Percentiles rank a stretch among this genome's conserved stretches.
Evolutionary conservation across 2,329 filamentous ascomycete genomes (phyloP).

Genomic region (Chaetomium sp.): DNA sequence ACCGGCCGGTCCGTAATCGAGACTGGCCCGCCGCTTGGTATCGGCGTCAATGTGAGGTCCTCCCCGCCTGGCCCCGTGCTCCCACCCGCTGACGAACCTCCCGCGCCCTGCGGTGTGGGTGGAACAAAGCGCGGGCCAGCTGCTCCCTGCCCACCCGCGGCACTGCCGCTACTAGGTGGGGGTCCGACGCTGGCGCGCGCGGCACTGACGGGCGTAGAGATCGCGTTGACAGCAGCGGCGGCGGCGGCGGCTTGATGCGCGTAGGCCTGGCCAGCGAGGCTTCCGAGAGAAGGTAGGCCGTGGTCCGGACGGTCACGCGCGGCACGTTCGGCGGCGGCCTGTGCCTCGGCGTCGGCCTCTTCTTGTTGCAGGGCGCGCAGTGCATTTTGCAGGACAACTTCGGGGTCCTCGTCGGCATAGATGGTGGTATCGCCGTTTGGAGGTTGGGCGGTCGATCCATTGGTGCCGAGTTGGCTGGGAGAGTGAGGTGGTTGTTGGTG

Average conservation of each 20-base stretch:
- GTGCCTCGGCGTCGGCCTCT: conserved; percentile 52
- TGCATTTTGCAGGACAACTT: conserved; percentile 53
- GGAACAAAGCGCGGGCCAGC: conserved; percentile 14
- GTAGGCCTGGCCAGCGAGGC: conserved; percentile 22
- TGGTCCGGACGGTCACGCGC: conserved; percentile 45
- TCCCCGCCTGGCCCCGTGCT: conserved; percentile 16
- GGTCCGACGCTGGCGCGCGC: conserved; percentile 13
- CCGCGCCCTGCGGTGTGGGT: conserved; percentile 18
- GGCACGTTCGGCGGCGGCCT: conserved; percentile 47
- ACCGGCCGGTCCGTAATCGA: conserved; percentile 43
- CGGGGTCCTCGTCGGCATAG: conserved; percentile 47
- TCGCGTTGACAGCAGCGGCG: conserved; percentile 20
- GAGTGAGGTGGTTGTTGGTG: conserved; percentile 7
- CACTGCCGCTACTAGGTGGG: not conserved
- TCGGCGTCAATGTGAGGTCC: conserved; percentile 49
- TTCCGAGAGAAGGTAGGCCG: conserved; percentile 26
- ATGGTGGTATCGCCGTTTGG: conserved; percentile 15
- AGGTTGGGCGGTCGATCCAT: not conserved
- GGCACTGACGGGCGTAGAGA: conserved; percentile 23
- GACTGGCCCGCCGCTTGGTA: conserved; percentile 43
- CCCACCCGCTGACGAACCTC: not conserved
- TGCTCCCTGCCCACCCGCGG: not conserved
- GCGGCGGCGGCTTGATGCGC: conserved; percentile 23
- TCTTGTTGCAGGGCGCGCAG: conserved; percentile 53
- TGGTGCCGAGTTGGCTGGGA: not conserved